A percentile compares a stretch with the other conserved stretches of the same genome.
Evolutionary conservation across 2,329 filamentous ascomycete species (phyloP).

Genomic region (Sporothrix pseudoabietina): DNA sequence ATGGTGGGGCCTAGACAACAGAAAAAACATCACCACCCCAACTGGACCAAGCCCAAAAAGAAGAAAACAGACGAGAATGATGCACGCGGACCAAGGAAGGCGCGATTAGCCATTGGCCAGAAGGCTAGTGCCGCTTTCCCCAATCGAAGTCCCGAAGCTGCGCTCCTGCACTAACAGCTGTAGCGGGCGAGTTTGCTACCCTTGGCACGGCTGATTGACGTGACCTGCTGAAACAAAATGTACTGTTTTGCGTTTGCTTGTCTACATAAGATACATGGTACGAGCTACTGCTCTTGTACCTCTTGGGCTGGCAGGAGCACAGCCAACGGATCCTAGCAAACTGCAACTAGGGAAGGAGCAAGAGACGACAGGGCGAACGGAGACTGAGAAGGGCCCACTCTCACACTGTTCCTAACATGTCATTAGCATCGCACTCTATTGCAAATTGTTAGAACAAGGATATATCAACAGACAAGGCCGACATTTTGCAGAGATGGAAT

Average conservation of each 20-base stretch:
- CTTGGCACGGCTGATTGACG: constrained; percentile 20
- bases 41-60: constrained; percentile 25
- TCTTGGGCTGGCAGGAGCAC: neutral
- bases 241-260: neutral
- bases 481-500: neutral
- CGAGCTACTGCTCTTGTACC: neutral
- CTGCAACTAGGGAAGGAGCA: neutral
- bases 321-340: neutral
- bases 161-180: neutral
- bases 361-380: neutral
- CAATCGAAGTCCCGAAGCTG: neutral
- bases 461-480: neutral
- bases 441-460: neutral
- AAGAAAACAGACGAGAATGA: constrained; percentile 30
- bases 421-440: constrained; percentile 18
- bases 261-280: neutral
- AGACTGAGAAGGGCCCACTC: constrained; percentile 9
- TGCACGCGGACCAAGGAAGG: neutral
- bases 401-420: constrained; percentile 13
- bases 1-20: neutral
- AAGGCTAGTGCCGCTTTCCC: neutral
- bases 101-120: constrained; percentile 18
- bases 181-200: neutral
- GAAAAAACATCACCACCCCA: neutral
- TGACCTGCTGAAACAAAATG: neutral